A percentile compares a stretch with the other conserved stretches of the same genome.
These are phyloP conservation scores for Pestalotiopsis sp. DNA, from an alignment of 2,329 filamentous ascomycete species.

Conservation along the genomic window DNA sequence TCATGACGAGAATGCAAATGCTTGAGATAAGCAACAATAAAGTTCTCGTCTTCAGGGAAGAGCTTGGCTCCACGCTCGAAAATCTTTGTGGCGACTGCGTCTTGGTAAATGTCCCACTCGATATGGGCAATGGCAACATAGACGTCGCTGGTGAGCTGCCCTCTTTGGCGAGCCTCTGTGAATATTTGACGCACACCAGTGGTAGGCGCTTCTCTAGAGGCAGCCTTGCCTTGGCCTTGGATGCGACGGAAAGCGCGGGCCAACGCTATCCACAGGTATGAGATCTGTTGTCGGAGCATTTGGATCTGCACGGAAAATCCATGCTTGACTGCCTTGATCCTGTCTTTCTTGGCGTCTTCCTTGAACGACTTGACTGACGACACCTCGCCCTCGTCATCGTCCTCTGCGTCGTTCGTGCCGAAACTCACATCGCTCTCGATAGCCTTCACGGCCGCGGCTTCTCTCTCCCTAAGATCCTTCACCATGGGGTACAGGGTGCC, in stretches of 20 bases:
- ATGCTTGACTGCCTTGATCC: constrained; percentile 64
- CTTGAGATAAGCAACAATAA: constrained; percentile 94
- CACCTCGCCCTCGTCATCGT: constrained; percentile 56
- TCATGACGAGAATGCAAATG: constrained; percentile 92
- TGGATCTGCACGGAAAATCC: constrained; percentile 74
- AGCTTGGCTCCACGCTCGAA: constrained; percentile 92
- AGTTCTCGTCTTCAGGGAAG: constrained; percentile 91
- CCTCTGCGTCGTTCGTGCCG: constrained; percentile 33
- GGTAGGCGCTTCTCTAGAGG: constrained; percentile 32
- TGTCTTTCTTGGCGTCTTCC: constrained; percentile 65
- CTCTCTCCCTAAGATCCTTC: constrained; percentile 69
- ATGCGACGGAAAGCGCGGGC: constrained; percentile 93
- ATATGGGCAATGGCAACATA: constrained; percentile 93
- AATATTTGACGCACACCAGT: constrained; percentile 86
- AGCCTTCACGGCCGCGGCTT: constrained; percentile 59
- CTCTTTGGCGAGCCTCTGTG: constrained; percentile 82
- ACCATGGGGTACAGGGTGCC: constrained; percentile 88
- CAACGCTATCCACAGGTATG: constrained; percentile 91
- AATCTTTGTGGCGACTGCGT: constrained; percentile 89
- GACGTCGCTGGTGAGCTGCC: constrained; percentile 89
- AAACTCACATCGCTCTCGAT: constrained; percentile 56
- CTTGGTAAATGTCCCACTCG: constrained; percentile 95
- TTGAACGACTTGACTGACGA: constrained; percentile 41
- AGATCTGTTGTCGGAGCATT: constrained; percentile 81
- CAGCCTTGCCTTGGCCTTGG: constrained; percentile 77